Evolutionary conservation across 2,329 filamentous ascomycete species (phyloP), one percentile per base, ranked within the genome.

Genomic region (Raffaelea ambrosiae): DNA sequence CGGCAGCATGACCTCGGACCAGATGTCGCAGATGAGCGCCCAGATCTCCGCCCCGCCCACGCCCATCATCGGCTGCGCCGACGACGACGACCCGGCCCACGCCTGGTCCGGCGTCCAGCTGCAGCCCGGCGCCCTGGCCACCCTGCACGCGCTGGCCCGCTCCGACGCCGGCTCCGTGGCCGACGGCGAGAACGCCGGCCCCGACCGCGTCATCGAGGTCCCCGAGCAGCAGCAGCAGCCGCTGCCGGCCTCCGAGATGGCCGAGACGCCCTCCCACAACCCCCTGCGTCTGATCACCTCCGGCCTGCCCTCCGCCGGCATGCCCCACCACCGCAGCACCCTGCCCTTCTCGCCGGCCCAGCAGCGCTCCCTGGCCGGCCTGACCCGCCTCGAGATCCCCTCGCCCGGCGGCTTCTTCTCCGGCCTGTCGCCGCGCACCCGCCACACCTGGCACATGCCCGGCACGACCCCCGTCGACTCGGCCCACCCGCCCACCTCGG

Each of bases 381-480:
- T 96, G 53, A 90, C 86, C 19, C 82, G 79, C 50, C 76, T 96
- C 19, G 90, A 90, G 22, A 89, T 97, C 31, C 91, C 90, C 5
- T 96, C 91, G 0, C 91, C 91, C 0, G 85, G 88, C 22, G 88
- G 86, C 1, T 96, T 96, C 72, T 96, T 96, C 66, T 87, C 87
- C 2, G 88, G 85, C 0, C 76, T 96, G 23, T 87, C 85, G 35
- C 79, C 84, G 3, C 77, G 80, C 46, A 81, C 84, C 35, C 81
- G 89, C 46, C 81, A 83, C 59, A 93, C 90, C 13, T 97, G 91
- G 91, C 81, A 88, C 58, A 69, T 83, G 51, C 46, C 75, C 11
- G 67, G 68, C 23, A 68, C 65, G 55, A 72, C 74, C 19, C 73
- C 76, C 18, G 49, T 52, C 13, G 73, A 78, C 8, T 75, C 74